These are phyloP conservation scores for Pseudisothecium myosuroides DNA, from an alignment of 225 moss, liverwort and hornwort genomes.

Conservation along the genomic window DNA sequence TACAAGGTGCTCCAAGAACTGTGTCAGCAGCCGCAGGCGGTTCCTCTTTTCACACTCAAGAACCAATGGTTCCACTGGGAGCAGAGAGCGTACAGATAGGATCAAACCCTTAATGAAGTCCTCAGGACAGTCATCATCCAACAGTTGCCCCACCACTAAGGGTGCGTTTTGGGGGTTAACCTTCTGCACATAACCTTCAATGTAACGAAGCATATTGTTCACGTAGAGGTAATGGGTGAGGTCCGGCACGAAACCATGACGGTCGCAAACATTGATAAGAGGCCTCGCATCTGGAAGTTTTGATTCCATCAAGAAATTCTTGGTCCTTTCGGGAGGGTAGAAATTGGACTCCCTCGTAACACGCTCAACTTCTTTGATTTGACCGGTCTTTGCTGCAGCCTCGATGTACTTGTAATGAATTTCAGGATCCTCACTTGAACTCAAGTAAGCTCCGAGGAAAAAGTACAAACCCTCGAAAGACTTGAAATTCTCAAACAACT, in stretches of 20 bases:
- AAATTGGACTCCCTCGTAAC: slow-evolving; percentile 97
- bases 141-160: slow-evolving; percentile 85
- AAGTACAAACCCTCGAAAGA: slow-evolving; percentile 96
- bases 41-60: slow-evolving; percentile 98
- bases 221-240: slow-evolving; percentile 89
- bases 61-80: slow-evolving; percentile 96
- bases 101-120: slow-evolving; percentile 97
- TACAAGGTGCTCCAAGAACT: slow-evolving; percentile 94
- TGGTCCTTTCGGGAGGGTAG: slow-evolving; percentile 93
- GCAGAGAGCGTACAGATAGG: slow-evolving; percentile 83
- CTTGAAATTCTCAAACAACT: slow-evolving; percentile 93
- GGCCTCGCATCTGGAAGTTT: slow-evolving; percentile 97
- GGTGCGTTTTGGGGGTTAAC: slow-evolving; percentile 96
- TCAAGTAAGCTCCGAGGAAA: slow-evolving; percentile 89
- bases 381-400: slow-evolving; percentile 97
- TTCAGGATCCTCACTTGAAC: slow-evolving; percentile 96
- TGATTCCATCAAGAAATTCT: slow-evolving; percentile 98
- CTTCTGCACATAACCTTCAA: slow-evolving; percentile 99
- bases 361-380: slow-evolving; percentile 99
- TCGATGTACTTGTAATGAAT: slow-evolving; percentile 99
- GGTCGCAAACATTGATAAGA: slow-evolving; percentile 95
- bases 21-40: slow-evolving; percentile 79
- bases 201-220: slow-evolving; percentile 98
- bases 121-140: slow-evolving; percentile 99
- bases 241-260: slow-evolving; percentile 93